A percentile compares a stretch with the other conserved stretches of the same genome.
Conservation (phyloP, 768 basidiomycete species). For the Psilocybe tampanensis region DNA sequence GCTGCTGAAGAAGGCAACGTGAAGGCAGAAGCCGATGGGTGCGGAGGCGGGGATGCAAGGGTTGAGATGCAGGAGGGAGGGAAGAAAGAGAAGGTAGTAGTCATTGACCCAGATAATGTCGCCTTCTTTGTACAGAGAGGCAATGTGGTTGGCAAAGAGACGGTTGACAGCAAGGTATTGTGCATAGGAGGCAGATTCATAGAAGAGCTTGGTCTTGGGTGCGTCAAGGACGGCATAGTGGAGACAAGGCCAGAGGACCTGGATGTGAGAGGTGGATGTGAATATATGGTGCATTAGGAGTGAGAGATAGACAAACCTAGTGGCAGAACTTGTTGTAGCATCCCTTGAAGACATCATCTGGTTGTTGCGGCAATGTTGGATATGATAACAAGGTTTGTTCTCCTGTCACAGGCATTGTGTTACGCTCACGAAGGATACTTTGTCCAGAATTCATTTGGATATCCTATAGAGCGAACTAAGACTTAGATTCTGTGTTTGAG, state of each 20-base stretch:
- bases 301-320: slow-evolving; percentile 45
- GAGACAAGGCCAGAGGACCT: slow-evolving; percentile 84
- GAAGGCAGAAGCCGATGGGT: slow-evolving; percentile 93
- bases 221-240: slow-evolving; percentile 89
- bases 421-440: too few relatives aligned
- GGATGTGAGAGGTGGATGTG: background rate
- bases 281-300: background rate
- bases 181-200: slow-evolving; percentile 77
- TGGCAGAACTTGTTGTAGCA: slow-evolving; percentile 90
- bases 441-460: too few relatives aligned
- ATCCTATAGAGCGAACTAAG: too few relatives aligned
- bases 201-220: slow-evolving; percentile 81
- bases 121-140: slow-evolving; percentile 79
- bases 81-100: slow-evolving; percentile 95
- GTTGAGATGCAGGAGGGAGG: slow-evolving; percentile 73
- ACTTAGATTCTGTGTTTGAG: too few relatives aligned
- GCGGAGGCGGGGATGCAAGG: slow-evolving; percentile 26
- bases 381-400: too few relatives aligned
- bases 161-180: slow-evolving; percentile 91
- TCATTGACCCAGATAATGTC: slow-evolving; percentile 95
- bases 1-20: slow-evolving; percentile 93
- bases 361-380: too few relatives aligned
- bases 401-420: too few relatives aligned
- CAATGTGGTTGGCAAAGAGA: slow-evolving; percentile 76
- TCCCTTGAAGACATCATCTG: slow-evolving; percentile 75